These are phyloP conservation scores for Cucurbita pepo DNA, from an alignment of 306 rosid species.

Conservation along the genomic window DNA sequence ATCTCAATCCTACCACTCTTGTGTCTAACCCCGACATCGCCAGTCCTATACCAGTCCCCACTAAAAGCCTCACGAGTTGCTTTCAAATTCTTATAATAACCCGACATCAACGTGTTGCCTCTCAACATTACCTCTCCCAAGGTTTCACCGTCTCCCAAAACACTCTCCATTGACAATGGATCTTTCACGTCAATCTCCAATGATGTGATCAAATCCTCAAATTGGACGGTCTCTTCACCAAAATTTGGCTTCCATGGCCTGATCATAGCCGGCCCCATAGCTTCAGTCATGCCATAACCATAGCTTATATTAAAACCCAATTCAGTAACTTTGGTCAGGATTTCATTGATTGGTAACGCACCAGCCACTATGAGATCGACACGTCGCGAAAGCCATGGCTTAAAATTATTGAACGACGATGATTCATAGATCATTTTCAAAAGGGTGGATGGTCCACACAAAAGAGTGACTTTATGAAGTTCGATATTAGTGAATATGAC, in stretches of 20 bases:
- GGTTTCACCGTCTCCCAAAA: conserved; percentile 46
- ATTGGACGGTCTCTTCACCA: background rate
- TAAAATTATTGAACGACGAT: background rate
- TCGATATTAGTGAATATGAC: conserved; percentile 33
- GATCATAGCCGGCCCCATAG: conserved; percentile 45
- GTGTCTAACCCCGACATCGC: conserved; percentile 46
- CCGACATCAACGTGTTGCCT: conserved; percentile 52
- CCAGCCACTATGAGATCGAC: conserved; percentile 65
- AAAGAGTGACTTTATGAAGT: conserved; percentile 40
- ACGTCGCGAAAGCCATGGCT: conserved; percentile 5
- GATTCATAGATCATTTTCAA: conserved; percentile 36
- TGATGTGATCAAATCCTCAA: conserved; percentile 12
- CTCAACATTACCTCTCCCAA: conserved; percentile 66
- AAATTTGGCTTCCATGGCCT: conserved; percentile 27
- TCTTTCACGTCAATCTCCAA: conserved; percentile 60
- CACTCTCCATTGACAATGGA: conserved; percentile 35
- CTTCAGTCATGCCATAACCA: conserved; percentile 94
- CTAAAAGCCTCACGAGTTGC: conserved; percentile 31
- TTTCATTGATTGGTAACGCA: conserved; percentile 31
- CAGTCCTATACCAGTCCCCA: conserved; percentile 70
- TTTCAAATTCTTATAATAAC: conserved; percentile 36
- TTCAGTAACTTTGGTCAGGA: conserved; percentile 23
- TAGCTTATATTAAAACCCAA: conserved; percentile 52
- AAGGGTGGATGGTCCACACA: conserved; percentile 59
- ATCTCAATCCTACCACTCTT: conserved; percentile 35